These are phyloP conservation scores for Alnus glutinosa DNA, from an alignment of 306 rosid genomes.

Conservation along the genomic window DNA sequence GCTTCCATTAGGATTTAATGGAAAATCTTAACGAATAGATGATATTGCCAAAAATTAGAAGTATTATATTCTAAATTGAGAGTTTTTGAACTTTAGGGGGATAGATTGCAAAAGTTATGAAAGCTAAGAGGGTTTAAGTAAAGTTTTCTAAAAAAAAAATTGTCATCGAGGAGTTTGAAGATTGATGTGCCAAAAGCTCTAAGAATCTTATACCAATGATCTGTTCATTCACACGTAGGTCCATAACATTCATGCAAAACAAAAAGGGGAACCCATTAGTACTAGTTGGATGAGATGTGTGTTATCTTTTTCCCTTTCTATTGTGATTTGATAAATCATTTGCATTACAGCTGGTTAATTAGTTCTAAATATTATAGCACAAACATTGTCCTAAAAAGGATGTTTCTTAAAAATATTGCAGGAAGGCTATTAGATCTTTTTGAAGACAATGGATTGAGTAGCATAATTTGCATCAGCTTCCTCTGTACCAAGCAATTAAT, in stretches of 20 bases:
- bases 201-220: constrained; percentile 10
- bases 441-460: not conserved
- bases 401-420: not conserved
- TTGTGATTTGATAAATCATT: constrained; percentile 12
- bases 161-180: constrained; percentile 13
- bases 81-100: too few species aligned
- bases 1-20: too few species aligned
- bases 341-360: not conserved
- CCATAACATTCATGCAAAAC: constrained; percentile 20
- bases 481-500: not conserved
- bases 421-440: not conserved
- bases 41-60: too few species aligned
- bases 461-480: not conserved
- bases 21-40: too few species aligned
- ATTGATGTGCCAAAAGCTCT: constrained; percentile 14
- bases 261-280: constrained; percentile 22
- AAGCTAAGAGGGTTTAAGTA: too few species aligned
- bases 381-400: not conserved
- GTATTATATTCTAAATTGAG: too few species aligned
- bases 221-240: constrained; percentile 13
- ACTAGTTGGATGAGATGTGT: constrained; percentile 3
- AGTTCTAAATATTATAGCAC: not conserved
- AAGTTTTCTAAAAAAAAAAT: too few species aligned
- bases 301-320: constrained; percentile 11
- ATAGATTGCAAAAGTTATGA: too few species aligned